Evolutionary conservation across 805 yeast genomes (phyloP).

Genomic region (Torulaspora delbrueckii): DNA sequence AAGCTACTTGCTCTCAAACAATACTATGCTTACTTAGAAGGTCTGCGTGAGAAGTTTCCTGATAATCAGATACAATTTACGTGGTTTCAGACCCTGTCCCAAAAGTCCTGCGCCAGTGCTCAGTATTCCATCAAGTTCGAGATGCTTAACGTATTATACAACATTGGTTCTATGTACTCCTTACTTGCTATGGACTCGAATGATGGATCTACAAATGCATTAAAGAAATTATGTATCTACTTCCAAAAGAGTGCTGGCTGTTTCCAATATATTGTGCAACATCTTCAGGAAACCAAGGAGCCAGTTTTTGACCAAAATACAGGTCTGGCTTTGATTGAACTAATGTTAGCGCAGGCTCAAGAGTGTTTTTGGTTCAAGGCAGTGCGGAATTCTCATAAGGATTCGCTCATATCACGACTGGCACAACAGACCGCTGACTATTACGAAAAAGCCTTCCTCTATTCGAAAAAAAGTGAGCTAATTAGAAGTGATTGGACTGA

Average conservation of each 20-base stretch:
- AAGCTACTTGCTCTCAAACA: constrained; percentile 38
- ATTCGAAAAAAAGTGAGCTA: constrained; percentile 45
- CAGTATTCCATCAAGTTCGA: constrained; percentile 55
- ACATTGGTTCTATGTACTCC: constrained; percentile 62
- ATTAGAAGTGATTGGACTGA: constrained; percentile 61
- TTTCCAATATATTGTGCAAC: constrained; percentile 39
- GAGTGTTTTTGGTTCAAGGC: constrained; percentile 83
- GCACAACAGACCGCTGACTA: constrained; percentile 57
- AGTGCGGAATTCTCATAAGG: constrained; percentile 39
- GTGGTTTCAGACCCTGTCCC: constrained; percentile 71
- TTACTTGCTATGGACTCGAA: constrained; percentile 48
- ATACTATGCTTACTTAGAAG: constrained; percentile 46
- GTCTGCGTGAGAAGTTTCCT: constrained; percentile 56
- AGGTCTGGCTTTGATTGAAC: constrained; percentile 43
- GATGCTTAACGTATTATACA: constrained; percentile 56
- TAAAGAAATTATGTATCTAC: constrained; percentile 56
- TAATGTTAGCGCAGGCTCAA: constrained; percentile 81
- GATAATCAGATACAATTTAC: constrained; percentile 53
- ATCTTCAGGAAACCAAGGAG: constrained; percentile 13
- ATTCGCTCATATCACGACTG: constrained; percentile 57
- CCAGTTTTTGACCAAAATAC: constrained; percentile 44
- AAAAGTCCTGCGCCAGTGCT: constrained; percentile 46
- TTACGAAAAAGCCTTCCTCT: constrained; percentile 45
- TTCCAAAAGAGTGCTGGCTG: constrained; percentile 73
- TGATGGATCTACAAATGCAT: constrained; percentile 44